Evolutionary conservation across 2,329 filamentous ascomycete genomes (phyloP), one percentile per base, ranked within the genome.

Genomic region (Diplodia seriata): DNA sequence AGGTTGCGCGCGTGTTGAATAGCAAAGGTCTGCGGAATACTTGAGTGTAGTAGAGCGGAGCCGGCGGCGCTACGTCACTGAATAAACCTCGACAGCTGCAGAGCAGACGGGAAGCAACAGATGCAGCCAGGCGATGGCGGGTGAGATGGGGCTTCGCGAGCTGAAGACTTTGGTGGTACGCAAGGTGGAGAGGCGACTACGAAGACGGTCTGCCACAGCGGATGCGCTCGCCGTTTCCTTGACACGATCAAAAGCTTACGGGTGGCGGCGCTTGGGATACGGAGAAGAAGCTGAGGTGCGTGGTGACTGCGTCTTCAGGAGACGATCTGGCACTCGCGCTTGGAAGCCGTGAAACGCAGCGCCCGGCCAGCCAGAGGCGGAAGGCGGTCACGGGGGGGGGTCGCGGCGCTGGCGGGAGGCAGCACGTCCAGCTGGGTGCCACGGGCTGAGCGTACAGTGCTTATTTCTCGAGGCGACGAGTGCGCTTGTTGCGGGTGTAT

Each of bases 21-120:
- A 49, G 64, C 53, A 66, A 66, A 54, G 59, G 53, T 38, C 14
- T 57, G 64, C 53, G 53, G 59, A n/a, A 63, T 63, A 63, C 59
- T 63, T 53, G 53, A 56, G 61, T 66, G 38, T 40, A 23, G 12
- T 33, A 18, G 31, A 36, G 63, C 43, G 51, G 64, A 66, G 53
- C 64, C 31, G 64, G 53, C 64, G 59, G n/a, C 64, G 64, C 64
- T 67, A 61, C 65, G 65, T 67, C 65, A 67, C 65, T 67, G 54
- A 53, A 57, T 66, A 53, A 66, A 59, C 64, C 64, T 66, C 59
- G 59, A 63, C 59, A 63, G 43, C 59, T 63, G 54, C 29, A 54
- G 31, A 49, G 64, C 51, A 66, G 64, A 49, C 38, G 64, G 49
- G 53, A 66, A 36, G 61, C 33, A 40, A 33, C n/a, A 65, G 63